Percentiles rank a stretch among this genome's conserved stretches.
These are phyloP conservation scores for Paspalum vaginatum DNA, from an alignment of 176 grass and related monocot species.

Conservation along the genomic window DNA sequence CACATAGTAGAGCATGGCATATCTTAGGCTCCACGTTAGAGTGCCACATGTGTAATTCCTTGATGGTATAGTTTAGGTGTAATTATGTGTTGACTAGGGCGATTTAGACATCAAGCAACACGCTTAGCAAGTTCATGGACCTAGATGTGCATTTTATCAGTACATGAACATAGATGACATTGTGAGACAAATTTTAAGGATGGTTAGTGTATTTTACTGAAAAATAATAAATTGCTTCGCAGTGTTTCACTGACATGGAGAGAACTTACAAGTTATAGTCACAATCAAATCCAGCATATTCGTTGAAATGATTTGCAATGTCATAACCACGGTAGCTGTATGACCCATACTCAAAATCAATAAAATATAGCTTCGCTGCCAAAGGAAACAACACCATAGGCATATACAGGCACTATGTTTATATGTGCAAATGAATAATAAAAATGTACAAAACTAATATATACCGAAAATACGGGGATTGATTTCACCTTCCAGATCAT, in stretches of 20 bases:
- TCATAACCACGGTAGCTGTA: constrained; percentile 95
- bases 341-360: constrained; percentile 98
- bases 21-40: no score
- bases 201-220: no score
- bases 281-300: constrained; percentile 94
- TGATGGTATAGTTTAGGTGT: no score
- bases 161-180: no score
- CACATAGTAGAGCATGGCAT: no score
- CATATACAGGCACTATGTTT: not conserved
- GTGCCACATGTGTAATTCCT: no score
- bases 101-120: no score
- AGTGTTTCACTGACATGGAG: constrained; percentile 10
- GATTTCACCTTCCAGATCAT: constrained; percentile 81
- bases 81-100: no score
- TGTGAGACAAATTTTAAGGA: no score
- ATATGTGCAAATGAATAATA: constrained; percentile 21
- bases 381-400: constrained; percentile 29
- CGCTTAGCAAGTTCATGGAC: no score
- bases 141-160: no score
- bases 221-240: not conserved
- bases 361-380: constrained; percentile 92
- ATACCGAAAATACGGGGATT: not conserved
- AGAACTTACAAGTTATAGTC: constrained; percentile 82
- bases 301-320: constrained; percentile 98
- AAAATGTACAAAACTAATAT: not conserved